These are phyloP conservation scores for Pisolithus tinctorius DNA, from an alignment of 768 basidiomycete genomes.

Conservation along the genomic window DNA sequence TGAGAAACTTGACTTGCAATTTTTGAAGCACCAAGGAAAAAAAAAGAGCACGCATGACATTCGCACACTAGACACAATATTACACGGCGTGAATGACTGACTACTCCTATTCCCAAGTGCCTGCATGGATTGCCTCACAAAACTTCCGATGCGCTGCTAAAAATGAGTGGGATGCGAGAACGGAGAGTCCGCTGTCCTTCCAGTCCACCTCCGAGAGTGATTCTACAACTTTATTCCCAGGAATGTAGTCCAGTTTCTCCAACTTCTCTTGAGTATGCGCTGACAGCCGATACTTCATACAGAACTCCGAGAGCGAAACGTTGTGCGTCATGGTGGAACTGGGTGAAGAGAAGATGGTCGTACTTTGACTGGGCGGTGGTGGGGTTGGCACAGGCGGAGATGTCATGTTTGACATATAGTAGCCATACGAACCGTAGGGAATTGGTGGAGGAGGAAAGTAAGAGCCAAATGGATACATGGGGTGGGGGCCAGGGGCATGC, in stretches of 20 bases:
- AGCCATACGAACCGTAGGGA: background rate
- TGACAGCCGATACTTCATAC: background rate
- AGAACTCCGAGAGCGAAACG: background rate
- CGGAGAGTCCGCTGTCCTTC: background rate
- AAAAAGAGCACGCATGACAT: too few relatives aligned
- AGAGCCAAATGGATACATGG: background rate
- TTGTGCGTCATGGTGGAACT: background rate
- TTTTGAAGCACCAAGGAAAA: too few relatives aligned
- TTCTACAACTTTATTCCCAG: background rate
- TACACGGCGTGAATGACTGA: background rate
- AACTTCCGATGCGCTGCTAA: conserved; percentile 1
- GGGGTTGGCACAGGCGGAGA: background rate
- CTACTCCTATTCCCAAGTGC: background rate
- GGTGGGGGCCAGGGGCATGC: background rate
- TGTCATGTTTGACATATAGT: background rate
- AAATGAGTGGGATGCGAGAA: background rate
- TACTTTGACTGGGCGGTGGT: background rate
- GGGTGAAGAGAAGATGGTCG: background rate
- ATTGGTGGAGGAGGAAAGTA: background rate
- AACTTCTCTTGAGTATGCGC: background rate
- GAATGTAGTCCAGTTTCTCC: background rate
- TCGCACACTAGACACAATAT: too few relatives aligned
- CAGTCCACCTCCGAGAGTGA: conserved; percentile 1
- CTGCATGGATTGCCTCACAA: background rate
- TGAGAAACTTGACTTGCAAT: too few relatives aligned